These are phyloP conservation scores for Tylopilus felleus DNA, from an alignment of 768 basidiomycete species.

Conservation along the genomic window DNA sequence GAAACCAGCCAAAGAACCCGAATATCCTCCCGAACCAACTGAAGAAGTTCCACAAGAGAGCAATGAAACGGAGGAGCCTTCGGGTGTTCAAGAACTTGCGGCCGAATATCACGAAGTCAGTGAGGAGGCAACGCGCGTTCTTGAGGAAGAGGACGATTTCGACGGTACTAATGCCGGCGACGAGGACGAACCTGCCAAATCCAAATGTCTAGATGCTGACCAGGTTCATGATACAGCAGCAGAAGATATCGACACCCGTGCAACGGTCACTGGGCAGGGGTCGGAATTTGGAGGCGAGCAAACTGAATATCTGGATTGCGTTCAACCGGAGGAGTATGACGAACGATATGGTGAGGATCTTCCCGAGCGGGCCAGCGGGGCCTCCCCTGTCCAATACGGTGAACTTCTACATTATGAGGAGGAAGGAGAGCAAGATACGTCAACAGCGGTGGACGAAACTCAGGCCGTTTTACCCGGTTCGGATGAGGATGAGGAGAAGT, in stretches of 20 bases:
- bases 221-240: slow-evolving; percentile 21
- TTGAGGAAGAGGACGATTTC: slow-evolving; percentile 24
- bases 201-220: slow-evolving; percentile 28
- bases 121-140: slow-evolving; percentile 11
- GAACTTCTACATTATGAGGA: slow-evolving; percentile 23
- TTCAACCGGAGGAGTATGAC: slow-evolving; percentile 35
- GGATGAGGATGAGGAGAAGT: slow-evolving; percentile 15
- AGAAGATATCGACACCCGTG: slow-evolving; percentile 23
- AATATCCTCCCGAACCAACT: not conserved
- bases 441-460: slow-evolving; percentile 18
- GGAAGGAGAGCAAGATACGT: slow-evolving; percentile 21
- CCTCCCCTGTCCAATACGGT: slow-evolving; percentile 12
- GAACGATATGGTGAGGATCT: slow-evolving; percentile 36
- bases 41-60: slow-evolving; percentile 12
- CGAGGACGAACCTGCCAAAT: slow-evolving; percentile 17
- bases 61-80: slow-evolving; percentile 1
- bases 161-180: slow-evolving; percentile 14
- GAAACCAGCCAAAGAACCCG: slow-evolving; percentile 4
- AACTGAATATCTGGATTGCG: slow-evolving; percentile 32
- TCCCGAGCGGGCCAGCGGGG: slow-evolving; percentile 26
- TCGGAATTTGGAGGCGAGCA: slow-evolving; percentile 30
- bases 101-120: slow-evolving; percentile 18
- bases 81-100: slow-evolving; percentile 7
- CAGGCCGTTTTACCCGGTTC: slow-evolving; percentile 6
- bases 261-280: slow-evolving; percentile 5